phyloP scores from a whole-genome alignment of 2,329 filamentous ascomycete genomes.

The Ophiostoma piceae region DNA sequence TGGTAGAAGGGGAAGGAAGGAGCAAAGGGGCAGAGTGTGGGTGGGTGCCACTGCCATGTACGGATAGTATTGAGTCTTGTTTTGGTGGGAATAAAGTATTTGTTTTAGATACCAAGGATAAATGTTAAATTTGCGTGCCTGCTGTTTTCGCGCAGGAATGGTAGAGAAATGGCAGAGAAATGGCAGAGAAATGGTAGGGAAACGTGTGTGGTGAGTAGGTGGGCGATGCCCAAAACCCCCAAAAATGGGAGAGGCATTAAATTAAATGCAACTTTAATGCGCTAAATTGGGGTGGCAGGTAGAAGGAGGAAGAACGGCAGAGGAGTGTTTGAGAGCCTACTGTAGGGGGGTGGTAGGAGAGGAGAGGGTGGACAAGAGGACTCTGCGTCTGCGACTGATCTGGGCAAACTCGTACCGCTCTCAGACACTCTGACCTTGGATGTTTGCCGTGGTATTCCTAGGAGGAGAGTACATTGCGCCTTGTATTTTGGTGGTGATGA shows the following conservation, averaged over 20 bases:
- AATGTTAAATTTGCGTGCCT: neutral
- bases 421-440: conserved; percentile 19
- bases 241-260: conserved; percentile 21
- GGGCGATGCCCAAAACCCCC: conserved; percentile 29
- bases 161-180: conserved; percentile 17
- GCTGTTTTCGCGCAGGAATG: conserved; percentile 6
- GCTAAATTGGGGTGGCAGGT: conserved; percentile 24
- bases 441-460: neutral
- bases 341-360: conserved; percentile 17
- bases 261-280: conserved; percentile 1
- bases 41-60: conserved; percentile 11
- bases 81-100: neutral
- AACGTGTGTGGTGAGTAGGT: conserved; percentile 28
- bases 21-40: conserved; percentile 24
- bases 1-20: conserved; percentile 8
- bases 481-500: neutral
- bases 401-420: conserved; percentile 14
- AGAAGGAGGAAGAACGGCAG: neutral
- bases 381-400: neutral
- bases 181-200: conserved; percentile 18
- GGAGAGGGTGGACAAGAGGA: neutral
- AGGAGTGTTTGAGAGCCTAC: conserved; percentile 19
- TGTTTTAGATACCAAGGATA: neutral
- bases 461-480: neutral
- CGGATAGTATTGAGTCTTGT: neutral